Evolutionary conservation across 1,139 yeast species (phyloP).

Genomic region (Nakaseomyces nivariensis): DNA sequence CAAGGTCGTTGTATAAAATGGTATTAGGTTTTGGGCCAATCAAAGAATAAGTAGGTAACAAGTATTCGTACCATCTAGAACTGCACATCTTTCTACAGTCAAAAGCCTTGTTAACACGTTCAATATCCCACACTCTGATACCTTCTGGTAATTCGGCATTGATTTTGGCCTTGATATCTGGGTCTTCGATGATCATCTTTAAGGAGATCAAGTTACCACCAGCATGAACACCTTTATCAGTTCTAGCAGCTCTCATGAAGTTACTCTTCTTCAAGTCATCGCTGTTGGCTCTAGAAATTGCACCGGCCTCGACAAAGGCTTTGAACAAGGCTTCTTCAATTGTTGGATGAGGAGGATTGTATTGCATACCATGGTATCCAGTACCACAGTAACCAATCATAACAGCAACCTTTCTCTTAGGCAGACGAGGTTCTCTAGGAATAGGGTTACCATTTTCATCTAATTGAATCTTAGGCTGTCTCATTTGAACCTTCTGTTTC

Average conservation of each 20-base stretch:
- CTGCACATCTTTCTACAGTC: slow-evolving; percentile 95
- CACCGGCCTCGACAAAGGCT: slow-evolving; percentile 82
- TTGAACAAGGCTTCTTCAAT: slow-evolving; percentile 86
- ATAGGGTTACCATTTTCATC: slow-evolving; percentile 57
- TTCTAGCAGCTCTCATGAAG: slow-evolving; percentile 90
- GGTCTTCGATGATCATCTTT: slow-evolving; percentile 82
- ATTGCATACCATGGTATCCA: slow-evolving; percentile 96
- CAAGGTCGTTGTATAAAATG: slow-evolving; percentile 50
- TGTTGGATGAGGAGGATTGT: slow-evolving; percentile 79
- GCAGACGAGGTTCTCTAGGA: slow-evolving; percentile 33
- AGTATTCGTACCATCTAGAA: slow-evolving; percentile 85
- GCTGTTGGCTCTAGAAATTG: slow-evolving; percentile 78
- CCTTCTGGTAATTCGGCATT: slow-evolving; percentile 71
- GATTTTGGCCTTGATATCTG: slow-evolving; percentile 62
- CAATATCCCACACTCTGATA: slow-evolving; percentile 87
- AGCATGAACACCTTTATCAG: slow-evolving; percentile 98
- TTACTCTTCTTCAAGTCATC: slow-evolving; percentile 82
- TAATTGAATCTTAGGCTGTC: slow-evolving; percentile 30
- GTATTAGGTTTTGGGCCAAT: slow-evolving; percentile 81
- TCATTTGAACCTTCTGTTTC: slow-evolving; percentile 11
- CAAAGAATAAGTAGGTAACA: slow-evolving; percentile 82
- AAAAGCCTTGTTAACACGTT: slow-evolving; percentile 80
- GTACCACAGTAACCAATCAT: slow-evolving; percentile 96
- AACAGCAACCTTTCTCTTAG: slow-evolving; percentile 68
- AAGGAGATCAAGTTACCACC: slow-evolving; percentile 91